Conservation (phyloP, 257 asterid genomes). For the Apocynum venetum region DNA sequence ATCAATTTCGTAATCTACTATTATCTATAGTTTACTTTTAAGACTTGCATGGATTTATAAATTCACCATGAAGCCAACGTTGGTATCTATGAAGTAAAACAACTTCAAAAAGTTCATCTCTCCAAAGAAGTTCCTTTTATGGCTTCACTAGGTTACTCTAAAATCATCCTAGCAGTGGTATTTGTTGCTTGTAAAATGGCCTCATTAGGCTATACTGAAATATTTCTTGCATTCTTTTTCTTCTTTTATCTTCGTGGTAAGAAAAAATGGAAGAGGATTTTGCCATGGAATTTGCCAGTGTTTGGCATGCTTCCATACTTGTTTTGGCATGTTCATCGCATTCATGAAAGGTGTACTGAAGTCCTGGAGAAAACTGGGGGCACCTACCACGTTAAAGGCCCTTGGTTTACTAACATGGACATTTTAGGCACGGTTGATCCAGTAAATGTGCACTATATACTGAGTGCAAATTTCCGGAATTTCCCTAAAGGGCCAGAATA, state of each 20-base stretch:
- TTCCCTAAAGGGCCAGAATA: conserved; percentile 50
- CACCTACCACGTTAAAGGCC: conserved; percentile 41
- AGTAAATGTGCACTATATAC: conserved; percentile 43
- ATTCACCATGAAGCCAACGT: neutral
- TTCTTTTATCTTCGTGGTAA: conserved; percentile 19
- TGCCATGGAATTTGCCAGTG: conserved; percentile 37
- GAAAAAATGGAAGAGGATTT: conserved; percentile 12
- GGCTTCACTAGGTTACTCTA: conserved; percentile 11
- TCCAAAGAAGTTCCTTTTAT: neutral
- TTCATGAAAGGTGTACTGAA: conserved; percentile 32
- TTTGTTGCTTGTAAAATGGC: conserved; percentile 1
- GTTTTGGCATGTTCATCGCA: conserved; percentile 21
- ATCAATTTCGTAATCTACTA: neutral
- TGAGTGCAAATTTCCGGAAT: conserved; percentile 43
- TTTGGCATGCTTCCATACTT: conserved; percentile 46
- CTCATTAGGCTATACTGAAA: conserved; percentile 20
- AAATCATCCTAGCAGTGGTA: neutral
- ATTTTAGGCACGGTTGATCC: conserved; percentile 47
- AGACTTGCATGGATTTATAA: neutral
- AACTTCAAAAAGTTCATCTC: neutral
- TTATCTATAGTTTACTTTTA: neutral
- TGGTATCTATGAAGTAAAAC: neutral
- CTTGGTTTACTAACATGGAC: conserved; percentile 50
- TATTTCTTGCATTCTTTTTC: conserved; percentile 20
- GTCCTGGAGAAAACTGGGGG: conserved; percentile 24